Evolutionary conservation across 2,329 filamentous ascomycete species (phyloP), one percentile per base, ranked within the genome.

Genomic region (Cladosporium sp.): DNA sequence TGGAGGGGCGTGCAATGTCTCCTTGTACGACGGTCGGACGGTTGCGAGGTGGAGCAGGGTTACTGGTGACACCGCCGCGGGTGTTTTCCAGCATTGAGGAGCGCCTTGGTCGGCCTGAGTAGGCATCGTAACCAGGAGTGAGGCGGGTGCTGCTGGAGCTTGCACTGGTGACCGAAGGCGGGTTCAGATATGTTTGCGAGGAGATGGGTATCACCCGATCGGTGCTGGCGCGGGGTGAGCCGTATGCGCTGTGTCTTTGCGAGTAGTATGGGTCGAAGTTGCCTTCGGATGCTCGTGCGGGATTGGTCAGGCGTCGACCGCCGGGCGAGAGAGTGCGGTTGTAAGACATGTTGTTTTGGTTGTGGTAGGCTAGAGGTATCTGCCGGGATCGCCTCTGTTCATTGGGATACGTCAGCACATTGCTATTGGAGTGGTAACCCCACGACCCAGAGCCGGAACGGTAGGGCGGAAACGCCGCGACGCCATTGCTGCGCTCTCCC

Each of bases 31-130:
- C 58, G 16, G 61, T 61, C 29, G 65, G 66, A 38, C 64, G 57
- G 43, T 49, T 61, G 13, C 72, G 67, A 47, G 65, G 58, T 18
- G 61, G 55, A 56, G 45, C 35, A 58, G 57, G 12, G 55, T 56
- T 27, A 55, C 55, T 39, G 40, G 52, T 49, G n/a, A 55, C 49
- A 55, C 55, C 45, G 57, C 60, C 52, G 63, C 71, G 56, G 11
- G 69, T 65, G 7, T 59, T 55, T 39, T 72, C 69, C 30, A 64
- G 66, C 36, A 71, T 55, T 2, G 73, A 75, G 36, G 71, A 72
- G 7, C 73, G 64, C 29, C 73, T 68, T 4, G 72, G 72, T 51
- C 73, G 65, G 39, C 71, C 69, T 7, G 67, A 62, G 62, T 75
- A 75, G 7, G 69, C 62, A 55, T 74, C 72, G 58, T 70, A 70